A percentile compares a stretch with the other conserved stretches of the same genome.
phyloP scores from a whole-genome alignment of 371 early-diverging fungal species.

The Saksenaea vasiformis region DNA sequence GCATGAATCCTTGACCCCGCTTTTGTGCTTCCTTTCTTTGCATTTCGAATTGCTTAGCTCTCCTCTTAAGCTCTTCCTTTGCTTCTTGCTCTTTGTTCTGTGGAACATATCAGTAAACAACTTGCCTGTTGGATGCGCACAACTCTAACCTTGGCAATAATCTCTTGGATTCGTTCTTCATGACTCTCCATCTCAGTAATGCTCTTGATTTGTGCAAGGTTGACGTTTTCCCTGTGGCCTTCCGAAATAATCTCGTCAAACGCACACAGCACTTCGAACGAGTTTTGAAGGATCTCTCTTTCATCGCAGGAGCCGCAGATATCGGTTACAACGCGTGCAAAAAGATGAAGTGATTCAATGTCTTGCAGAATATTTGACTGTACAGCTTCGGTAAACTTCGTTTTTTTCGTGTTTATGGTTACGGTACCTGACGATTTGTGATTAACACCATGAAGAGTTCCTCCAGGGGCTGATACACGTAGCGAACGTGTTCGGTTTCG shows the following conservation, averaged over 20 bases:
- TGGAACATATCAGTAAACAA: background rate
- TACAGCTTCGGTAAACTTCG: background rate
- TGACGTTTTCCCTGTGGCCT: constrained; percentile 86
- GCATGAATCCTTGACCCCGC: constrained; percentile 65
- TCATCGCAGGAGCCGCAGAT: constrained; percentile 86
- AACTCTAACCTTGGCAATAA: constrained; percentile 78
- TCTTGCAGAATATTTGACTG: constrained; percentile 88
- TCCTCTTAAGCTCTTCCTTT: constrained; percentile 91
- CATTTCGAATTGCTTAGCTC: constrained; percentile 89
- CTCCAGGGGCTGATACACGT: constrained; percentile 96
- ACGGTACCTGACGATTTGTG: constrained; percentile 69
- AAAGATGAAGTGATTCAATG: constrained; percentile 90
- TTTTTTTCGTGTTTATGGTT: background rate
- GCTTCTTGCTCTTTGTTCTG: constrained; percentile 97
- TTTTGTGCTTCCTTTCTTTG: constrained; percentile 85
- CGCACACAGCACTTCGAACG: constrained; percentile 88
- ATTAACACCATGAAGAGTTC: constrained; percentile 90
- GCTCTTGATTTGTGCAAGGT: constrained; percentile 84
- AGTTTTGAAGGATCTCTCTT: constrained; percentile 69
- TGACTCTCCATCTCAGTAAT: constrained; percentile 96
- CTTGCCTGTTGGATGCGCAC: background rate
- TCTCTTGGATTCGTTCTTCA: constrained; percentile 95
- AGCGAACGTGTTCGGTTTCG: constrained; percentile 95
- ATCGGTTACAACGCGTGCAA: constrained; percentile 92
- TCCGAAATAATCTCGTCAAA: constrained; percentile 96